Evolutionary conservation across 108 stramenopile genomes (phyloP), one percentile per base, ranked within the genome.

Genomic region (Nitzschia sp.): DNA sequence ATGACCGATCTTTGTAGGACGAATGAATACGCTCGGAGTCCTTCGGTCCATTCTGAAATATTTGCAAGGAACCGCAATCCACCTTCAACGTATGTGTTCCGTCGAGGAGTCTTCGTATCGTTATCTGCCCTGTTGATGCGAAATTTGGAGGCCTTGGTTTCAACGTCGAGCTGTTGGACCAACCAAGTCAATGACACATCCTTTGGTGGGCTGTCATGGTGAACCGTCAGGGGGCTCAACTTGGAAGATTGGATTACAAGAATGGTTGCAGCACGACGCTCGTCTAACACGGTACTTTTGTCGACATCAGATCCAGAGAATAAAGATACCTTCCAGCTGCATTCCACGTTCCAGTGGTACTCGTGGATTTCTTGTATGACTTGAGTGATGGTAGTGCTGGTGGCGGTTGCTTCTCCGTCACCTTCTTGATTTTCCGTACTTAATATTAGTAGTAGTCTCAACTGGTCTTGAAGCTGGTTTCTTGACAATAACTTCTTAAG

Each of bases 121-220:
- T 71, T 66, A 37, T 48, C 29, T 5, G 65, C 22, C 6, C 67
- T 54, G 69, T 89, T 82, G 52, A 78, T 76, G 26, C 71, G 42
- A 50, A 90, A 76, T 22, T 69, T 57, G 39, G 80, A 43, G 0
- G 58, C 7, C 38, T 29, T 41, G 8, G 40, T 34, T 10, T 75
- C 53, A 19, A 52, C 26, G 39, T 60, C 58, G 22, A 89, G 81
- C 48, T 84, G 80, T 54, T 76, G 50, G 15, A 87, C 58, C 61
- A 90, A 55, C 88, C 88, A 90, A 12, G 80, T 86, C 37, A 90
- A 65, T 3, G 80, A 65, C 15, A 86, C 50, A 17, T 90, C 88
- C 9, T 1, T 34, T 34, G 29, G 29, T 5, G 15, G 46, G 48
- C 59, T 51, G 19, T 52, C 66, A 8, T 21, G 24, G 40, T 61